Evolutionary conservation across 192 early-diverging fungal species (phyloP), one percentile per base, ranked within the genome.

Genomic region (Coemansia sp.): DNA sequence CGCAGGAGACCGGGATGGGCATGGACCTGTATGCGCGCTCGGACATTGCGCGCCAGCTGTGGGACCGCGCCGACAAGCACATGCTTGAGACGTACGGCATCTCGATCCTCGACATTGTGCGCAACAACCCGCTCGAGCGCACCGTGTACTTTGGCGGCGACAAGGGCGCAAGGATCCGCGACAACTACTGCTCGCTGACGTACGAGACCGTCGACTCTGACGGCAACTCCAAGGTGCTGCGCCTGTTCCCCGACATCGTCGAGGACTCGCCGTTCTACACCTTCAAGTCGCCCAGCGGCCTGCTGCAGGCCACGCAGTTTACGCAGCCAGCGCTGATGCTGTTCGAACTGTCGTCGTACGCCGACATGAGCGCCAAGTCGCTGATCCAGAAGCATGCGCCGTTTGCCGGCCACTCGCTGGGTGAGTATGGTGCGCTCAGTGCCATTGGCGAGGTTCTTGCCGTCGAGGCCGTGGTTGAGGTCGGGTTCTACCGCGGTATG

Each of bases 401-500:
- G 27, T 97, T 95, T 65, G 93, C 95, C 63, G 95, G 95, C 63
- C 95, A 97, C 85, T 91, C 91, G 70, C 85, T 97, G 65, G 95
- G 95, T 66, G 95, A 97, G 72, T 97, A 97, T 65, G 92, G 92
- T 67, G 95, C 89, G 44, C 84, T 96, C 37, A 88, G 92, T 20
- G 83, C 95, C 34, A 88, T 97, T 55, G 94, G 91, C 63, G 89
- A 91, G 62, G 92, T 95, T 0, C 71, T 97, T 28, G 85, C 90
- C 15, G 86, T 95, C 59, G 89, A 94, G 70, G 72, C 88, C 29
- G 70, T 95, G 6, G 91, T 94, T 50, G 95, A 97, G 61, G 91
- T 97, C 47, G 91, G 92, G 23, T 97, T 97, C 84, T 97, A 95
- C 85, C 90, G 95, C 70, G 95, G 95, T 74, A 93, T 95, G 91